These are phyloP conservation scores for Aurifilum marmelostoma DNA, from an alignment of 2,329 filamentous ascomycete genomes.

Conservation along the genomic window DNA sequence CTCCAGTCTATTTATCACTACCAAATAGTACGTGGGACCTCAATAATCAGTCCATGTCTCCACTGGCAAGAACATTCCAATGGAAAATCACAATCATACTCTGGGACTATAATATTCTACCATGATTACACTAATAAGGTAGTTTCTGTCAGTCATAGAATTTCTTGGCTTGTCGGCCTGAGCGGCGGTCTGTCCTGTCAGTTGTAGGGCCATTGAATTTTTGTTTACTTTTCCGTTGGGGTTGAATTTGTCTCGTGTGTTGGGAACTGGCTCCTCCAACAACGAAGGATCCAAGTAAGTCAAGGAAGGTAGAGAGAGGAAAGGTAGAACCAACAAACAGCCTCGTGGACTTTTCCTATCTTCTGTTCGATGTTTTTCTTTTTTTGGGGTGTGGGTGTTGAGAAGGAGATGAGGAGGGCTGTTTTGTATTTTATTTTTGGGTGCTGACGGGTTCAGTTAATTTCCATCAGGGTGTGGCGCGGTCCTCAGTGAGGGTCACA, in stretches of 20 bases:
- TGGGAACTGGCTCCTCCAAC: background rate
- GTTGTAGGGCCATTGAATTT: background rate
- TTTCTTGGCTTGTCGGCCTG: background rate
- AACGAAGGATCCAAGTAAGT: background rate
- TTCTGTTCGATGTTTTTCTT: no score
- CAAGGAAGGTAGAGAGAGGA: no score
- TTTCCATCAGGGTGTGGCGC: background rate
- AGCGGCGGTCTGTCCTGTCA: background rate
- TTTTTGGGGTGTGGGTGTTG: background rate
- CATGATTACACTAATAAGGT: no score
- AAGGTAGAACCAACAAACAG: no score
- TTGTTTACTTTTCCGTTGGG: background rate
- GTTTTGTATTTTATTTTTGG: constrained; percentile 7
- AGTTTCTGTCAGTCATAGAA: background rate
- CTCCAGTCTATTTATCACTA: background rate
- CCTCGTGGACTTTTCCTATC: no score
- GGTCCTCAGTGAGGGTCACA: background rate
- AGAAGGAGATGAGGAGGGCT: background rate
- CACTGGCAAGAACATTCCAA: background rate
- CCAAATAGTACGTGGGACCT: background rate
- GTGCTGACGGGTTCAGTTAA: background rate
- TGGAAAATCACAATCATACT: background rate
- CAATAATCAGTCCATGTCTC: background rate
- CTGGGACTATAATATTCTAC: background rate
- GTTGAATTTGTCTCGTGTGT: background rate